Percentiles rank a stretch among this genome's conserved stretches.
Conservation (phyloP, 2,329 filamentous ascomycete species). For the Fusarium siculi region DNA sequence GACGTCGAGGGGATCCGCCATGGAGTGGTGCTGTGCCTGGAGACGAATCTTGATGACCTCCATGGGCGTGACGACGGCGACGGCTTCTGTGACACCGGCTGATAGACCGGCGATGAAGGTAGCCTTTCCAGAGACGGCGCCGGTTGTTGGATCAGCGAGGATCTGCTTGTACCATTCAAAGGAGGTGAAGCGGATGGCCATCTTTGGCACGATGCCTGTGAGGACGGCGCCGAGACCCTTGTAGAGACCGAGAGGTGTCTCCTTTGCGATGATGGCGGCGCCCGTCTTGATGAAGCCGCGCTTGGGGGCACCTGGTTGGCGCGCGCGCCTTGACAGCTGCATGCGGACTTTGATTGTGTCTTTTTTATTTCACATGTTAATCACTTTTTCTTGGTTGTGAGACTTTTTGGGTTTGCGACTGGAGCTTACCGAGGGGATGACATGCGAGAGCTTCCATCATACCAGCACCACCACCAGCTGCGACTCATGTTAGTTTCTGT, state of each 20-base stretch:
- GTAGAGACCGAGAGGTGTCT: constrained; percentile 93
- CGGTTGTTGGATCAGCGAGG: constrained; percentile 75
- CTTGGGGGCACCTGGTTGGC: constrained; percentile 83
- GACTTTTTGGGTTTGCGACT: constrained; percentile 1
- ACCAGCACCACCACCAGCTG: constrained; percentile 94
- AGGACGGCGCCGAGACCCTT: constrained; percentile 97
- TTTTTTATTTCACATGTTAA: constrained; percentile 46
- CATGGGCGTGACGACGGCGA: constrained; percentile 97
- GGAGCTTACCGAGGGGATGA: constrained; percentile 82
- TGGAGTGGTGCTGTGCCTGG: constrained; percentile 96
- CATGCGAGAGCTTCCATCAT: constrained; percentile 99
- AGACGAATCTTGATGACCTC: constrained; percentile 99
- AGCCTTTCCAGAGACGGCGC: constrained; percentile 73
- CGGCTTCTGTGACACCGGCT: constrained; percentile 95
- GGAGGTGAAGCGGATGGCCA: constrained; percentile 98
- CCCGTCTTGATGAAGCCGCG: constrained; percentile 91
- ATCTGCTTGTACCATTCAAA: constrained; percentile 95
- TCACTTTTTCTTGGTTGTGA: background rate
- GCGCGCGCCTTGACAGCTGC: constrained; percentile 91
- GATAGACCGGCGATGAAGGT: constrained; percentile 84
- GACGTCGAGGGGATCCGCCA: constrained; percentile 95
- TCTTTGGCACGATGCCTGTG: constrained; percentile 97
- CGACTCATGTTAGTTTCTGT: constrained; percentile 32
- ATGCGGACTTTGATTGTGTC: constrained; percentile 99
- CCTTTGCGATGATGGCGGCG: constrained; percentile 83